These are phyloP conservation scores for Fusarium beomiforme DNA, from an alignment of 2,329 filamentous ascomycete species.

Conservation along the genomic window DNA sequence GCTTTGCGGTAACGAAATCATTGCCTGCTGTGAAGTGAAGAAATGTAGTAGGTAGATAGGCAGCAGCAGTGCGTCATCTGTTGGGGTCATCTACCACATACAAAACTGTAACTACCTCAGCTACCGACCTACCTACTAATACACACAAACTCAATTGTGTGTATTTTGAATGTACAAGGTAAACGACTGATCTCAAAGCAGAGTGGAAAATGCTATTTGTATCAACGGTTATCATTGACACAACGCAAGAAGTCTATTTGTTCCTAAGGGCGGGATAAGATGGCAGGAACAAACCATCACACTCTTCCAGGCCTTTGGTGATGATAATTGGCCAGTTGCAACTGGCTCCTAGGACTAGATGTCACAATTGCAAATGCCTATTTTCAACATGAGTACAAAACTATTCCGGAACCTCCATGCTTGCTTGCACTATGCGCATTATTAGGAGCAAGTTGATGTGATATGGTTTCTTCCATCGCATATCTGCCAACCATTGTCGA, in stretches of 20 bases:
- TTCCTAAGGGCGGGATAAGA: background rate
- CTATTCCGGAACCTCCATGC: background rate
- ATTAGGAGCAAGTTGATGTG: background rate
- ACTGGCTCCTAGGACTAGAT: background rate
- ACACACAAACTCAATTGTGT: background rate
- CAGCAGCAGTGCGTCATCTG: constrained; percentile 26
- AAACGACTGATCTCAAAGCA: background rate
- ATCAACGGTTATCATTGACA: background rate
- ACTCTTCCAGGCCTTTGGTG: background rate
- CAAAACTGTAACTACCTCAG: background rate
- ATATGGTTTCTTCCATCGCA: background rate
- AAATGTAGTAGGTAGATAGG: constrained; percentile 8
- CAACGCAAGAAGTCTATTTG: background rate
- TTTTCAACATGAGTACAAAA: background rate
- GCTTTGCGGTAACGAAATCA: background rate
- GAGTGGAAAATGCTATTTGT: background rate
- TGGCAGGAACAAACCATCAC: background rate
- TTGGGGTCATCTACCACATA: background rate
- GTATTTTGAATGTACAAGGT: background rate
- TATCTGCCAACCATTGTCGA: background rate
- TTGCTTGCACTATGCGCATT: background rate
- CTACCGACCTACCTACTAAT: too few relatives aligned
- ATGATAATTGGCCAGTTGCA: background rate
- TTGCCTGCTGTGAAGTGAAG: constrained; percentile 6
- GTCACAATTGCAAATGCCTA: background rate